phyloP scores from a whole-genome alignment of 2,329 filamentous ascomycete genomes.

The Cladosporium cucumerinum region DNA sequence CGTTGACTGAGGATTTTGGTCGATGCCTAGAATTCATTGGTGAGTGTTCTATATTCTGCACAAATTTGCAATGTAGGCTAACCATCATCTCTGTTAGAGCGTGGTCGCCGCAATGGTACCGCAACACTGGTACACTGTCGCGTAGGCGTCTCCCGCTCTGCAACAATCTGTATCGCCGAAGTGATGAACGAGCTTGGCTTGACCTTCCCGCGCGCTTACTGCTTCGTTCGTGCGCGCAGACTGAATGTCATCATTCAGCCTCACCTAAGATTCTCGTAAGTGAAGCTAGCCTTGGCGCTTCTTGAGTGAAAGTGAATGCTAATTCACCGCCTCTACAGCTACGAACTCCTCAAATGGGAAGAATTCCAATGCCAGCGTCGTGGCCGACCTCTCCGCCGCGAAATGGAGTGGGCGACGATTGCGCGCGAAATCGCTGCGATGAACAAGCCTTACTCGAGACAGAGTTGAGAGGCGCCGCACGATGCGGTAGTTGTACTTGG shows the following conservation, averaged over 20 bases:
- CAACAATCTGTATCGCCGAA: conserved; percentile 98
- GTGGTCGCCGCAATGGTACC: conserved; percentile 69
- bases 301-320: background rate
- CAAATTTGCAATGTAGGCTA: background rate
- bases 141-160: conserved; percentile 90
- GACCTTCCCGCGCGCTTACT: conserved; percentile 90
- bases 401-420: conserved; percentile 88
- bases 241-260: conserved; percentile 98
- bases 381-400: conserved; percentile 59
- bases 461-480: conserved; percentile 25
- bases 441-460: conserved; percentile 89
- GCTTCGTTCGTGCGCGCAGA: conserved; percentile 86
- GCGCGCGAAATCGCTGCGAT: conserved; percentile 88
- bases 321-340: conserved; percentile 36
- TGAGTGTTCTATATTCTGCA: conserved; percentile 48
- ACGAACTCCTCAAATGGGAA: conserved; percentile 95
- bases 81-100: conserved; percentile 54
- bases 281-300: background rate
- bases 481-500: background rate
- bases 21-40: conserved; percentile 88
- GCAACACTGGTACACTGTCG: conserved; percentile 94
- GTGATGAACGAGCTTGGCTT: conserved; percentile 81
- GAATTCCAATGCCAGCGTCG: conserved; percentile 64
- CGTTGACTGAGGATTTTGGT: conserved; percentile 79
- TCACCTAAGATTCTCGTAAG: conserved; percentile 81